A percentile compares a stretch with the other conserved stretches of the same genome.
Evolutionary conservation across 306 rosid species (phyloP).

Genomic region (Elaeagnus macrophylla): DNA sequence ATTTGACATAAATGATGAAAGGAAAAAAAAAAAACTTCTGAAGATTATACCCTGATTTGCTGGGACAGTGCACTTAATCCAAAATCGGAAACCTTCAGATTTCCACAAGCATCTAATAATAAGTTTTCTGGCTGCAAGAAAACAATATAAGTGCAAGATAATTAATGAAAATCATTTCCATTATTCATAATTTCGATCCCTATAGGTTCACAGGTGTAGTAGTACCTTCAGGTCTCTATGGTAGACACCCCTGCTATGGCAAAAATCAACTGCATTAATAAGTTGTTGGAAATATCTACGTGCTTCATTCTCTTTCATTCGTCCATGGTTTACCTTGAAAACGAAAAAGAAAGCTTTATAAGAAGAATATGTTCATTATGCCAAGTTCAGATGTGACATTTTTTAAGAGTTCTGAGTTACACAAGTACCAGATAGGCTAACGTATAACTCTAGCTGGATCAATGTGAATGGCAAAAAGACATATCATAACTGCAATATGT

Average conservation of each 20-base stretch:
- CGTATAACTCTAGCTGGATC: neutral
- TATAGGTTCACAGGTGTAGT: conserved; percentile 3
- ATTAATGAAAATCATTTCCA: neutral
- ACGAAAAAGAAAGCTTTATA: conserved; percentile 1
- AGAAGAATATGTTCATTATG: conserved; percentile 14
- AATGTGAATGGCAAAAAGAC: neutral
- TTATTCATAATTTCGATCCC: neutral
- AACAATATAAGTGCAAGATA: neutral
- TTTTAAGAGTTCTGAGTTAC: conserved; percentile 11
- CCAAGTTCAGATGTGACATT: neutral
- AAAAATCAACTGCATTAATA: conserved; percentile 91
- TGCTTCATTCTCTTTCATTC: conserved; percentile 86
- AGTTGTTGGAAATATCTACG: conserved; percentile 96
- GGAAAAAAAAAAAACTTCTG: conserved; percentile 10
- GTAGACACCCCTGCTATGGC: conserved; percentile 97
- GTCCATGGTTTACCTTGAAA: conserved; percentile 83
- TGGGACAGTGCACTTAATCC: conserved; percentile 95
- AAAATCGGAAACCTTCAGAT: conserved; percentile 95
- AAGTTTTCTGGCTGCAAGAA: conserved; percentile 86
- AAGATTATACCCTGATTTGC: conserved; percentile 76
- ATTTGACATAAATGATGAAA: conserved; percentile 1
- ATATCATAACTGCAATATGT: too few relatives aligned
- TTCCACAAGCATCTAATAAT: conserved; percentile 66
- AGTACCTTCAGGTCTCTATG: conserved; percentile 92
- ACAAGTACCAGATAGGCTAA: conserved; percentile 4